Conservation (phyloP, 2,329 filamentous ascomycete genomes). For the Hypoxylon sp. region DNA sequence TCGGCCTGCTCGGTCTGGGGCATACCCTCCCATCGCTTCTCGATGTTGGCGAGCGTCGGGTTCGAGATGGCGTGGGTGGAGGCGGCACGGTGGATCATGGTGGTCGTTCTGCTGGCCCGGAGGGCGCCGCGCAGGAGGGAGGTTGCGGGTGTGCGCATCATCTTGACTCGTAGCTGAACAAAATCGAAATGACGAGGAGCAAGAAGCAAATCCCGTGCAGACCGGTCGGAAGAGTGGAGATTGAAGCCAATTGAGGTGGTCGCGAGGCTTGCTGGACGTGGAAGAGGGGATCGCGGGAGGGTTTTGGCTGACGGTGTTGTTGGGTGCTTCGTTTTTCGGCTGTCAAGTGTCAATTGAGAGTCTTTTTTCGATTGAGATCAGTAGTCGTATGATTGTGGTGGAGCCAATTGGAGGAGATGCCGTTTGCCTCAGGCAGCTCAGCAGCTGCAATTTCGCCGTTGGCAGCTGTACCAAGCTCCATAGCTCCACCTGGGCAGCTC, state of each 20-base stretch:
- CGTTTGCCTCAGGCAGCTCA: conserved; percentile 29
- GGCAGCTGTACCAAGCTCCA: conserved; percentile 30
- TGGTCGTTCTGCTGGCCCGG: conserved; percentile 57
- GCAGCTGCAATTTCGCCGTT: conserved; percentile 18
- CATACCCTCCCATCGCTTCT: conserved; percentile 99
- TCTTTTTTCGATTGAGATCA: conserved; percentile 49
- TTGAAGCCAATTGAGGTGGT: conserved; percentile 34
- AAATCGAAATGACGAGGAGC: conserved; percentile 12
- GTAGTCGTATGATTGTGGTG: conserved; percentile 51
- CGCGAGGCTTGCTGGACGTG: conserved; percentile 33
- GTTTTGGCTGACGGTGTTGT: conserved; percentile 27
- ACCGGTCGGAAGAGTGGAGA: conserved; percentile 45
- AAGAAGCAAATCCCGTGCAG: conserved; percentile 27
- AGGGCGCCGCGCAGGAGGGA: conserved; percentile 66
- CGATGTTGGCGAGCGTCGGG: conserved; percentile 96
- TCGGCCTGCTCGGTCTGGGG: conserved; percentile 99
- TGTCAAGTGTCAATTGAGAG: conserved; percentile 56
- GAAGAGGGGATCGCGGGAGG: conserved; percentile 30
- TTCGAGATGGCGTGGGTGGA: conserved; percentile 96
- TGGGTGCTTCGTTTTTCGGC: conserved; percentile 36
- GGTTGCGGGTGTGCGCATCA: conserved; percentile 70
- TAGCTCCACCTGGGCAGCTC: conserved; percentile 30
- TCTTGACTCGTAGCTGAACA: conserved; percentile 49
- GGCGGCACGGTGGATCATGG: conserved; percentile 66
- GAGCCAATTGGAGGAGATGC: conserved; percentile 42